Base-by-base conservation (phyloP, 208 protist species). In the Trichomonas vaginalis region DNA sequence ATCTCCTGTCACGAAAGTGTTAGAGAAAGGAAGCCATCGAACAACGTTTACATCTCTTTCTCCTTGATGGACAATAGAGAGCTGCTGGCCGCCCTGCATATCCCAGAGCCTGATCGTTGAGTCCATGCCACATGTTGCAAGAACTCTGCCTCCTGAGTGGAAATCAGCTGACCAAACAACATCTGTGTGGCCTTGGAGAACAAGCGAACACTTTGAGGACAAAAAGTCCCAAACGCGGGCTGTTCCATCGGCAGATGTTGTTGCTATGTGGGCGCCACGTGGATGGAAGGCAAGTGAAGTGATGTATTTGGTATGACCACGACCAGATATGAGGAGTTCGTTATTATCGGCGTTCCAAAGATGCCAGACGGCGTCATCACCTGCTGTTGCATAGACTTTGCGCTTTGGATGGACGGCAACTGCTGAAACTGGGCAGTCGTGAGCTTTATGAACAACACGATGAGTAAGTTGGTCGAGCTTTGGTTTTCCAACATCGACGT, bases 41-140 rank as follows among this genome's bases (percentile, higher is more conserved):
- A 88, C 37, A 47, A 47, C 82, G 17, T 88, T 88, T 32, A 88
- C 40, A 88, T 88, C 82, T 46, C 82, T 1, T 48, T 88, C 40
- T 14, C 37, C n/a, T 3, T 47, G n/a, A 14, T 40, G 35, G 0
- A 88, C 12, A 32, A 88, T 88, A 0, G 32, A 2, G 8, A 47
- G 14, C 40, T 88, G n/a, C 37, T 88, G 82, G 8, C 82, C 82
- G 0, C 82, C 82, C 37, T 88, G 82, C 17, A 88, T 32, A 88
- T 96, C 86, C n/a, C 49, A 96, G 14, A 95, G 17, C 21, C 95
- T 82, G 23, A 96, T 95, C 9, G 95, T 96, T 27, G 62, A 42
- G 70, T 96, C 95, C 14, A 40, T 83, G 0, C 61, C 49, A 56
- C 95, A 96, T 2, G 80, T 95, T 3, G 95, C 80, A 23, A 96